Evolutionary conservation across 2,329 filamentous ascomycete species (phyloP).

Genomic region (Passalora sequoiae): DNA sequence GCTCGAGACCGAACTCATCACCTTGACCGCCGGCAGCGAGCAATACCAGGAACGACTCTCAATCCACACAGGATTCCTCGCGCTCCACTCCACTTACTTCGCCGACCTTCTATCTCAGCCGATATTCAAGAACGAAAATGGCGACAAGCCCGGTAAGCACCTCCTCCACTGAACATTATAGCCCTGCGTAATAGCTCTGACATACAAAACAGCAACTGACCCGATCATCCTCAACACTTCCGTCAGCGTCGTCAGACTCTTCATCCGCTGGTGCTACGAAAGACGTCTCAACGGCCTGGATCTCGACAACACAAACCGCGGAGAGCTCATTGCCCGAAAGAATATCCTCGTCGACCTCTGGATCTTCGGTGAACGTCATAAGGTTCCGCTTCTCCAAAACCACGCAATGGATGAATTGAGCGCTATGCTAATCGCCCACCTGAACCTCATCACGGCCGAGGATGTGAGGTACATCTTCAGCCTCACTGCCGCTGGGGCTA

Average conservation of each 20-base stretch:
- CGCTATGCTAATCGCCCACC: neutral
- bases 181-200: too few species aligned
- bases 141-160: too few species aligned
- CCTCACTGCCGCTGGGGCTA: neutral
- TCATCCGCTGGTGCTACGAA: slow-evolving; percentile 11
- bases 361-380: slow-evolving; percentile 11
- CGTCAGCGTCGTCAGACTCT: slow-evolving; percentile 3
- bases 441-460: neutral
- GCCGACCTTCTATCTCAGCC: too few species aligned
- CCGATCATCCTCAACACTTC: too few species aligned
- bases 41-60: neutral
- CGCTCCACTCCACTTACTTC: slow-evolving; percentile 6
- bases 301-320: neutral
- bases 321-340: slow-evolving; percentile 2
- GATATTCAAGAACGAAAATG: too few species aligned
- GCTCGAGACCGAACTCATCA: slow-evolving; percentile 1
- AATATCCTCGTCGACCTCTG: slow-evolving; percentile 9
- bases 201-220: too few species aligned
- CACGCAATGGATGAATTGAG: slow-evolving; percentile 4
- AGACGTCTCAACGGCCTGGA: neutral
- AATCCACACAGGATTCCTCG: slow-evolving; percentile 6
- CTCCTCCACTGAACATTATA: too few species aligned
- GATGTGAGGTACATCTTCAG: slow-evolving; percentile 2
- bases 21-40: neutral
- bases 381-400: slow-evolving; percentile 8